Evolutionary conservation across 768 basidiomycete species (phyloP).

Genomic region (Antrodiella citrinella): DNA sequence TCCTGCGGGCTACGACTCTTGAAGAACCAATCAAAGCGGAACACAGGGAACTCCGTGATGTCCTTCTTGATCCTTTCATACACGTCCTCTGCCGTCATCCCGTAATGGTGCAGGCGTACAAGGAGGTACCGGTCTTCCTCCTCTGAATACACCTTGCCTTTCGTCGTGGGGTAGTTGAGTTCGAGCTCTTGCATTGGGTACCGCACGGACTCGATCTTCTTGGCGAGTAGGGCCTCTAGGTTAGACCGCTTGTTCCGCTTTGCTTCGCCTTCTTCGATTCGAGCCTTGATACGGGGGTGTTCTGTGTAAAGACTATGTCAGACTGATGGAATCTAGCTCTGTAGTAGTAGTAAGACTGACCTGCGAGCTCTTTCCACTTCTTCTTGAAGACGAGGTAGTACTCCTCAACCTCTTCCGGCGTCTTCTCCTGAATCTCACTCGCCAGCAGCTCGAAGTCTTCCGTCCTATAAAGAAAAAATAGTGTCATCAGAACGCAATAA

Average conservation of each 20-base stretch:
- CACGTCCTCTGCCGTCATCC: slow-evolving; percentile 81
- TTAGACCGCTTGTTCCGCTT: slow-evolving; percentile 84
- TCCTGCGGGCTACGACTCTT: slow-evolving; percentile 90
- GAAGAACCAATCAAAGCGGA: slow-evolving; percentile 98
- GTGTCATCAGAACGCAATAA: neutral
- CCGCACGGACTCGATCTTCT: slow-evolving; percentile 75
- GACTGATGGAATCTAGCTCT: neutral
- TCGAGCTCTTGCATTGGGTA: slow-evolving; percentile 98
- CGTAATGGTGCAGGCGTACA: slow-evolving; percentile 83
- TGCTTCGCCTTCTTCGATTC: slow-evolving; percentile 82
- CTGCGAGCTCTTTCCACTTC: slow-evolving; percentile 79
- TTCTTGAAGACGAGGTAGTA: slow-evolving; percentile 85
- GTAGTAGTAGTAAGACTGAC: slow-evolving; percentile 29
- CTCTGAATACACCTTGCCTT: slow-evolving; percentile 93
- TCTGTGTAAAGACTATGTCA: too few species aligned
- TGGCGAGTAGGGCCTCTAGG: slow-evolving; percentile 65
- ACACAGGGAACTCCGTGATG: slow-evolving; percentile 93
- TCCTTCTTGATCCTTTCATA: slow-evolving; percentile 96
- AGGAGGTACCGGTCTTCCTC: slow-evolving; percentile 96
- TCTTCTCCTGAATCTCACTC: slow-evolving; percentile 80
- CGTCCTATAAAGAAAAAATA: slow-evolving; percentile 34
- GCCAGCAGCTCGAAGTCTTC: slow-evolving; percentile 64
- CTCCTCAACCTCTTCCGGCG: slow-evolving; percentile 60
- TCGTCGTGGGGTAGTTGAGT: slow-evolving; percentile 86
- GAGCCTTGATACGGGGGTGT: slow-evolving; percentile 70